Conservation (phyloP, 2,329 filamentous ascomycete species). For the Claviceps monticola region DNA sequence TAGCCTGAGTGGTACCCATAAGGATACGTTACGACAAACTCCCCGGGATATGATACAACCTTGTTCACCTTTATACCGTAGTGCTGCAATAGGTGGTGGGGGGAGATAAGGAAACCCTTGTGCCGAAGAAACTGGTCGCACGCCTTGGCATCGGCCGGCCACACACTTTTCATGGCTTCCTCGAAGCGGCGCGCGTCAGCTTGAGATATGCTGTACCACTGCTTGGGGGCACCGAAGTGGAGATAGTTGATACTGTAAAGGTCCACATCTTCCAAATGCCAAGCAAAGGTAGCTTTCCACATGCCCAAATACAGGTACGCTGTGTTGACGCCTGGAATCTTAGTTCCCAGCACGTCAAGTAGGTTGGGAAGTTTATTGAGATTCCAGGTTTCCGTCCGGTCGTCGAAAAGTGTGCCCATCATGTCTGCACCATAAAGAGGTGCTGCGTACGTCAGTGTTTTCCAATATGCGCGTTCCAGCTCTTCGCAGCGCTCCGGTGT, state of each 20-base stretch:
- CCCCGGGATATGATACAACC: constrained; percentile 85
- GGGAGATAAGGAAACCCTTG: constrained; percentile 94
- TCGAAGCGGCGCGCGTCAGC: constrained; percentile 88
- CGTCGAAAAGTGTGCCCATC: constrained; percentile 87
- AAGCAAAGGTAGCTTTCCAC: constrained; percentile 99
- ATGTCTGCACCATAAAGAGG: constrained; percentile 95
- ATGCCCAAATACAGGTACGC: constrained; percentile 96
- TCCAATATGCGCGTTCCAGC: constrained; percentile 92
- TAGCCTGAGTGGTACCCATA: constrained; percentile 98
- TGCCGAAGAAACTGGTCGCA: constrained; percentile 94
- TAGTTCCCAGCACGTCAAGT: constrained; percentile 84
- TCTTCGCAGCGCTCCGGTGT: constrained; percentile 87
- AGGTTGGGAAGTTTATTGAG: constrained; percentile 88
- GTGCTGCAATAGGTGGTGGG: constrained; percentile 70
- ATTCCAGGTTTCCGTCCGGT: constrained; percentile 76
- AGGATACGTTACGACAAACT: constrained; percentile 96
- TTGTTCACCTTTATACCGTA: constrained; percentile 96
- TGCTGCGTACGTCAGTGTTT: constrained; percentile 85
- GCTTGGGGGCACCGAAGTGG: constrained; percentile 94
- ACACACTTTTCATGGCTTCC: constrained; percentile 86
- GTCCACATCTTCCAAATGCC: constrained; percentile 97
- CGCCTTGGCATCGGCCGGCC: constrained; percentile 88
- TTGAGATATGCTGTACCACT: constrained; percentile 99
- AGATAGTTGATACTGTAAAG: constrained; percentile 99
- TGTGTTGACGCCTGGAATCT: constrained; percentile 94